Evolutionary conservation across 495 filamentous ascomycete species (phyloP).

Genomic region (Penicillium roqueforti): DNA sequence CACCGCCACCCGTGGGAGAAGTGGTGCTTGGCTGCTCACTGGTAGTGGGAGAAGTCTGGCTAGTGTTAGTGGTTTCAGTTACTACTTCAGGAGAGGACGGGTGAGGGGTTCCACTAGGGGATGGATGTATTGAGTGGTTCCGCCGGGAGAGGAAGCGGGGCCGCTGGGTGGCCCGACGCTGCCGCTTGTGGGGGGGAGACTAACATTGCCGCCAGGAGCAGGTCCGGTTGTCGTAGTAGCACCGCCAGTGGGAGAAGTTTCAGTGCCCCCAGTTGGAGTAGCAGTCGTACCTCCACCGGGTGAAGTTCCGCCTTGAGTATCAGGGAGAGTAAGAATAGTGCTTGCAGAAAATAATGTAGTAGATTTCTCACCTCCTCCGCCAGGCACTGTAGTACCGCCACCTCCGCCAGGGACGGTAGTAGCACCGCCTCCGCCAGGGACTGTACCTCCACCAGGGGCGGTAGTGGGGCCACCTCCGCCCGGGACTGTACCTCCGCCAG

Average conservation of each 20-base stretch:
- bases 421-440: conserved; percentile 1
- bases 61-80: neutral
- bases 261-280: no score
- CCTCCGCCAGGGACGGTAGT: neutral
- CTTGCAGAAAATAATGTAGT: neutral
- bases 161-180: neutral
- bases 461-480: conserved; percentile 2
- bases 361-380: neutral
- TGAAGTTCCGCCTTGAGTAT: neutral
- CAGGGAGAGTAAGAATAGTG: neutral
- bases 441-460: neutral
- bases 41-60: neutral
- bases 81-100: neutral
- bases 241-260: no score
- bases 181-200: neutral
- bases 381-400: neutral
- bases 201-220: neutral
- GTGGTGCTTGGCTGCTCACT: neutral
- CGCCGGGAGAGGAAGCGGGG: neutral
- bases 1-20: conserved; percentile 1
- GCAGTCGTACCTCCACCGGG: neutral
- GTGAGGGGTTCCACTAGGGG: neutral
- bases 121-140: neutral
- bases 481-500: neutral
- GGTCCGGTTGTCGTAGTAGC: neutral